Conservation (phyloP, 2,329 filamentous ascomycete genomes). For the Clonostachys sp. region DNA sequence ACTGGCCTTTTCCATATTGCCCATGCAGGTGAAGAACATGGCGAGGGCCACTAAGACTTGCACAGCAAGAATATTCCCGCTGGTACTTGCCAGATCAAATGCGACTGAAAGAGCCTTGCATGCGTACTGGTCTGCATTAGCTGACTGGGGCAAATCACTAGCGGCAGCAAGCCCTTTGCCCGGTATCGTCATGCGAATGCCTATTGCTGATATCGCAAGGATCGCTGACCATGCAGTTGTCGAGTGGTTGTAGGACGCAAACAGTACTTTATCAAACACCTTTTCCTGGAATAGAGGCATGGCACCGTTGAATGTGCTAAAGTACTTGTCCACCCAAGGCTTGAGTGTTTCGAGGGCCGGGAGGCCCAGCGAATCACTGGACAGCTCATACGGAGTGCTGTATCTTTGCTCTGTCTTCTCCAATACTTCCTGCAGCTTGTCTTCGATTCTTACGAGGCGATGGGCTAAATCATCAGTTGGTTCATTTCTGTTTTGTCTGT, state of each 20-base stretch:
- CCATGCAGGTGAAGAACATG: slow-evolving; percentile 27
- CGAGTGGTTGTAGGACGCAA: slow-evolving; percentile 23
- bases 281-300: slow-evolving; percentile 29
- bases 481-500: too few relatives aligned
- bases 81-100: slow-evolving; percentile 28
- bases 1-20: slow-evolving; percentile 26
- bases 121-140: slow-evolving; percentile 20
- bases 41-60: slow-evolving; percentile 32
- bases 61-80: slow-evolving; percentile 28
- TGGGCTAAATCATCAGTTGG: too few relatives aligned
- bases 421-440: too few relatives aligned
- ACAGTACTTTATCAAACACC: slow-evolving; percentile 26
- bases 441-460: too few relatives aligned
- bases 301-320: slow-evolving; percentile 23
- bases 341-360: slow-evolving; percentile 7
- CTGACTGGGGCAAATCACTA: slow-evolving; percentile 7
- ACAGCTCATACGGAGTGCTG: too few relatives aligned
- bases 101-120: slow-evolving; percentile 29
- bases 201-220: slow-evolving; percentile 30
- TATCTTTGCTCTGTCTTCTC: too few relatives aligned
- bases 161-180: too few relatives aligned
- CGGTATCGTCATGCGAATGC: slow-evolving; percentile 15
- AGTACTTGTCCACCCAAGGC: slow-evolving; percentile 29
- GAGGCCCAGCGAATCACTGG: too few relatives aligned
- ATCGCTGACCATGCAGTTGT: slow-evolving; percentile 26